Percentiles rank a stretch among this genome's conserved stretches.
These are phyloP conservation scores for Marchantia polymorpha DNA, from an alignment of 225 moss, liverwort and hornwort species.

Conservation along the genomic window DNA sequence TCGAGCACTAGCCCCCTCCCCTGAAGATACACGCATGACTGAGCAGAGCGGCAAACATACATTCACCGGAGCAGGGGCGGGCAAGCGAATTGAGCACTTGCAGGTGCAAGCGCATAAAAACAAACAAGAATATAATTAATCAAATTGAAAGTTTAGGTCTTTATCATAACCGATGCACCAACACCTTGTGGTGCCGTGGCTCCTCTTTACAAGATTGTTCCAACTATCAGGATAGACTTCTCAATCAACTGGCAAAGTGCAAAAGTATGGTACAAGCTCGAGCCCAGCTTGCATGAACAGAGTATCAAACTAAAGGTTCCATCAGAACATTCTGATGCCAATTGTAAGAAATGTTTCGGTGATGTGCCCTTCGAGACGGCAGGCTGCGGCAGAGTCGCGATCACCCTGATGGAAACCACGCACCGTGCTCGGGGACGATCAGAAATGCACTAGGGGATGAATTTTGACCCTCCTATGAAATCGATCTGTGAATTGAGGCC, in stretches of 20 bases:
- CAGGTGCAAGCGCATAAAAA: background rate
- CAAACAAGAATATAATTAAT: background rate
- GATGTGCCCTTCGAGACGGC: background rate
- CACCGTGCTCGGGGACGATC: background rate
- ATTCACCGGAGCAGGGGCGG: background rate
- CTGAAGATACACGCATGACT: background rate
- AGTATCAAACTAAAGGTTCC: conserved; percentile 1
- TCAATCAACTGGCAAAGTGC: conserved; percentile 16
- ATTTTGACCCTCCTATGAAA: conserved; percentile 8
- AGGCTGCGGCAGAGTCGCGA: background rate
- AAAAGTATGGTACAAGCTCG: conserved; percentile 16
- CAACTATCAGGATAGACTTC: conserved; percentile 11
- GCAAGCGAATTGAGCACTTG: background rate
- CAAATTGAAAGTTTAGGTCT: background rate
- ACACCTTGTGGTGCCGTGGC: conserved; percentile 4
- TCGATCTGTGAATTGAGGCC: background rate
- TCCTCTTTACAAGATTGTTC: conserved; percentile 18
- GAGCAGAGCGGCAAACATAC: background rate
- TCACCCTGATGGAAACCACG: background rate
- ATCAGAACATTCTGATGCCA: background rate
- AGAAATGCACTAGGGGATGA: background rate
- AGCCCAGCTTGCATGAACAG: conserved; percentile 3
- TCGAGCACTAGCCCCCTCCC: background rate
- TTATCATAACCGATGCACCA: conserved; percentile 13
- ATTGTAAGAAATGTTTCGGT: conserved; percentile 5